A percentile compares a stretch with the other conserved stretches of the same genome.
These are phyloP conservation scores for Hericium erinaceus DNA, from an alignment of 768 basidiomycete species.

Conservation along the genomic window DNA sequence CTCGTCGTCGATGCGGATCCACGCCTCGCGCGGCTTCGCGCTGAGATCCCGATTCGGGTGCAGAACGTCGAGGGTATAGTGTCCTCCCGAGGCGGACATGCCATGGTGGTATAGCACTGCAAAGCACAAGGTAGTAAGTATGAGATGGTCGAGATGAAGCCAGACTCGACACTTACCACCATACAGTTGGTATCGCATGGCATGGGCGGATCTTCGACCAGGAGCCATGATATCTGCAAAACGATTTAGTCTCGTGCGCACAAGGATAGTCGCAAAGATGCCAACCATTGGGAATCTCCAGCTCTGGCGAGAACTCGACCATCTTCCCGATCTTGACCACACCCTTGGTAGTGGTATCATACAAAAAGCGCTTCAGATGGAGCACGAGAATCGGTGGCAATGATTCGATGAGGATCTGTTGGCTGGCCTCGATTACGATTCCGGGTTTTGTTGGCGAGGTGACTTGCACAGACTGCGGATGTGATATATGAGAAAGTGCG, in stretches of 20 bases:
- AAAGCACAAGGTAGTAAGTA: not conserved
- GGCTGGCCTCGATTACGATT: slow-evolving; percentile 59
- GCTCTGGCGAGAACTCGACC: slow-evolving; percentile 64
- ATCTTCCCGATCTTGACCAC: slow-evolving; percentile 85
- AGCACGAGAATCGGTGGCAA: slow-evolving; percentile 79
- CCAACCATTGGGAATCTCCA: slow-evolving; percentile 67
- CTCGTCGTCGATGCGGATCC: slow-evolving; percentile 95
- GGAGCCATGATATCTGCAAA: slow-evolving; percentile 4
- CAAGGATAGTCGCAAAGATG: not conserved
- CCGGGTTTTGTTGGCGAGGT: slow-evolving; percentile 48
- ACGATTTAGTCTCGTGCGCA: not conserved
- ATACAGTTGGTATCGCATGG: slow-evolving; percentile 62
- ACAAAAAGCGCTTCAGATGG: slow-evolving; percentile 87
- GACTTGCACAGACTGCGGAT: slow-evolving; percentile 75
- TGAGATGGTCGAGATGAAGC: not conserved
- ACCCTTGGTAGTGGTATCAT: slow-evolving; percentile 63
- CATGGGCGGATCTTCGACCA: slow-evolving; percentile 52
- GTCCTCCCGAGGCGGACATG: slow-evolving; percentile 80
- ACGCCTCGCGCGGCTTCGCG: slow-evolving; percentile 46
- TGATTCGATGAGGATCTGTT: slow-evolving; percentile 68
- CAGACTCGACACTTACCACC: slow-evolving; percentile 44
- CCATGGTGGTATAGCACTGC: slow-evolving; percentile 92
- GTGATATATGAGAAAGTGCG: slow-evolving; percentile 68
- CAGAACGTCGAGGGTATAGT: slow-evolving; percentile 89
- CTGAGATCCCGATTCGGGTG: slow-evolving; percentile 54